A percentile compares a stretch with the other conserved stretches of the same genome.
Evolutionary conservation across 148 eudicot genomes (phyloP).

Genomic region (Amaranthus cruentus): DNA sequence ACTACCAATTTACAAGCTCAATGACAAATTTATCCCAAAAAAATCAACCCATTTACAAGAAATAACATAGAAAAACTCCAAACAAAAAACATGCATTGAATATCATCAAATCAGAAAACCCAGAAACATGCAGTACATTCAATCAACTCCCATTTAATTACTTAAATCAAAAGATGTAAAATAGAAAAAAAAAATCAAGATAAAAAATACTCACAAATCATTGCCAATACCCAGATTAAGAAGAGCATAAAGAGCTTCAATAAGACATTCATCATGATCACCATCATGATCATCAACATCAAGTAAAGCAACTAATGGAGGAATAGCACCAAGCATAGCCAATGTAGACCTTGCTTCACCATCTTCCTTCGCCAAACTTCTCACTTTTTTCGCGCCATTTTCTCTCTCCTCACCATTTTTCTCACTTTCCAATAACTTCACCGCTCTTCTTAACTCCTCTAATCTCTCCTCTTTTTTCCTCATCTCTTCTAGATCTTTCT

Average conservation of each 20-base stretch:
- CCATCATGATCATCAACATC: slow-evolving; percentile 18
- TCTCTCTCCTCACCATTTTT: slow-evolving; percentile 31
- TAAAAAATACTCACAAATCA: slow-evolving; percentile 47
- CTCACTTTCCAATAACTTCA: slow-evolving; percentile 38
- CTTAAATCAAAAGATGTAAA: background rate
- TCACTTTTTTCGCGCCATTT: slow-evolving; percentile 47
- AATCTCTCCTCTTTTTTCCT: slow-evolving; percentile 50
- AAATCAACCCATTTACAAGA: background rate
- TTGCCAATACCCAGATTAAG: slow-evolving; percentile 85
- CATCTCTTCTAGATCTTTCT: slow-evolving; percentile 30
- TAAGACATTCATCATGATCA: slow-evolving; percentile 16
- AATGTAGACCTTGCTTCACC: slow-evolving; percentile 53
- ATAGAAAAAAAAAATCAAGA: background rate
- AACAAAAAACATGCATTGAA: background rate
- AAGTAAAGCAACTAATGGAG: slow-evolving; percentile 62
- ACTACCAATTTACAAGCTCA: no score
- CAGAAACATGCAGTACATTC: background rate
- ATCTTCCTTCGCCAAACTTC: slow-evolving; percentile 68
- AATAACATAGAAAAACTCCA: background rate
- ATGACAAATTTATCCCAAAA: no score
- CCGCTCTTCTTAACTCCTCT: slow-evolving; percentile 54
- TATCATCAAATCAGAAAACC: background rate
- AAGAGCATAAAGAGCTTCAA: slow-evolving; percentile 72
- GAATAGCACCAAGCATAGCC: slow-evolving; percentile 85
- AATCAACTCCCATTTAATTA: background rate